Conservation (phyloP, 2,329 filamentous ascomycete species). For the Sporothrix protearum region DNA sequence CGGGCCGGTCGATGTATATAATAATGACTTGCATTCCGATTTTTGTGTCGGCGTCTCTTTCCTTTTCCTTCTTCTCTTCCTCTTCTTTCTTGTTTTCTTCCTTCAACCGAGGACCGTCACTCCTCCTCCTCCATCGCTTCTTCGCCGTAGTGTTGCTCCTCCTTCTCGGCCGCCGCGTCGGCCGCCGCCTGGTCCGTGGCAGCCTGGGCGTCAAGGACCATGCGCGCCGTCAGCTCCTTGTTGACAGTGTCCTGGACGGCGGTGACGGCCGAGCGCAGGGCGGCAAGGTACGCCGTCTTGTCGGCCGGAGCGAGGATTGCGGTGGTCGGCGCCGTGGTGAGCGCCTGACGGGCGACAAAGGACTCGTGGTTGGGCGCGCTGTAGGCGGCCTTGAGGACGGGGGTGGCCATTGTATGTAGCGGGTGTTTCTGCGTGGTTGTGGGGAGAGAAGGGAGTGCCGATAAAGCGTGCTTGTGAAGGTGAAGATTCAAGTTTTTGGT, state of each 20-base stretch:
- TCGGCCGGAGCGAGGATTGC: slow-evolving; percentile 35
- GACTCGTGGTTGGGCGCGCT: slow-evolving; percentile 22
- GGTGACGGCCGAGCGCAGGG: slow-evolving; percentile 55
- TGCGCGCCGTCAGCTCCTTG: slow-evolving; percentile 65
- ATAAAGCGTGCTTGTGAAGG: no score
- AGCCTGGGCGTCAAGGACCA: slow-evolving; percentile 65
- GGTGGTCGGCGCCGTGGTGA: slow-evolving; percentile 33
- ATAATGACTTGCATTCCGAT: not conserved
- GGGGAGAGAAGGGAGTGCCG: not conserved
- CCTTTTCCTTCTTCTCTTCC: not conserved
- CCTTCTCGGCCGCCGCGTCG: slow-evolving; percentile 51
- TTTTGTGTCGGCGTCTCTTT: not conserved
- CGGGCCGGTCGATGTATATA: not conserved
- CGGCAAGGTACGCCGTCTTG: slow-evolving; percentile 57
- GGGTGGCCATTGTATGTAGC: not conserved
- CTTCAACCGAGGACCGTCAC: slow-evolving; percentile 20
- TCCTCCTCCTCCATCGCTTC: slow-evolving; percentile 68
- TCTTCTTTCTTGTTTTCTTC: not conserved
- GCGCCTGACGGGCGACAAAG: slow-evolving; percentile 10
- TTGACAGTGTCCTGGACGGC: slow-evolving; percentile 66
- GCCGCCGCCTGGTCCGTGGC: slow-evolving; percentile 39
- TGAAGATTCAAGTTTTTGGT: no score
- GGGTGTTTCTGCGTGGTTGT: not conserved
- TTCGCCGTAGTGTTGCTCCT: slow-evolving; percentile 81
- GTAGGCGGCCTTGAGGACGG: slow-evolving; percentile 22